phyloP scores from a whole-genome alignment of 352 stramenopile genomes.

The Hyaloperonospora arabidopsidis region DNA sequence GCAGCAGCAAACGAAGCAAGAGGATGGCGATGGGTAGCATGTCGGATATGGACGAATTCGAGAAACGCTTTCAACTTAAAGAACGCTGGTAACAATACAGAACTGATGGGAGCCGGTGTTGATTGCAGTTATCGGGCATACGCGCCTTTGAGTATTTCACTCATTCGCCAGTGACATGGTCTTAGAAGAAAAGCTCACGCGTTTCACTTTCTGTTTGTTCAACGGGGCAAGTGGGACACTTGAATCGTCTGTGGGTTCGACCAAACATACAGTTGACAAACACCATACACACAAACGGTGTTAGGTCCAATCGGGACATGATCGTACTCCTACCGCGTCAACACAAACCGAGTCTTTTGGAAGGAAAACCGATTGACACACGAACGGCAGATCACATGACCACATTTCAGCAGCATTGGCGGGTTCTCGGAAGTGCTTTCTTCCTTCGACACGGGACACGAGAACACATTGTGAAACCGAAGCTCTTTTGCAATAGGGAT shows the following conservation, averaged over 20 bases:
- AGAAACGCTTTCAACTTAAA: constrained; percentile 27
- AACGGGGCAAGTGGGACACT: constrained; percentile 81
- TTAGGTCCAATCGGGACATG: too few species aligned
- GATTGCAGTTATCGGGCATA: too few species aligned
- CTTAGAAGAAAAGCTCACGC: constrained; percentile 64
- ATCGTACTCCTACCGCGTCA: constrained; percentile 6
- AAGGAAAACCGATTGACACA: constrained; percentile 78
- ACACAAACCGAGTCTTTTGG: constrained; percentile 58
- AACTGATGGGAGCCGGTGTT: neutral
- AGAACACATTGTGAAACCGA: constrained; percentile 84
- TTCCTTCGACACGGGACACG: constrained; percentile 82
- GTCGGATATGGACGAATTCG: constrained; percentile 37
- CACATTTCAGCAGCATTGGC: constrained; percentile 81
- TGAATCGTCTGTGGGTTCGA: constrained; percentile 56
- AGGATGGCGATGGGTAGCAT: constrained; percentile 8
- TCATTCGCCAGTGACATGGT: neutral
- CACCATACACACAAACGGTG: neutral
- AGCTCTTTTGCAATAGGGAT: constrained; percentile 72
- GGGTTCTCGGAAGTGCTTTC: constrained; percentile 78
- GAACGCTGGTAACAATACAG: constrained; percentile 8
- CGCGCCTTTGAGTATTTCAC: too few species aligned
- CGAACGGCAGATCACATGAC: constrained; percentile 74
- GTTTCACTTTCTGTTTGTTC: constrained; percentile 75
- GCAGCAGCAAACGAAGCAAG: constrained; percentile 9
- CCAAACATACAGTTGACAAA: constrained; percentile 1